Evolutionary conservation across 164 flowering plant genomes (phyloP), one percentile per base, ranked within the genome.

Genomic region (Berberis thunbergii): DNA sequence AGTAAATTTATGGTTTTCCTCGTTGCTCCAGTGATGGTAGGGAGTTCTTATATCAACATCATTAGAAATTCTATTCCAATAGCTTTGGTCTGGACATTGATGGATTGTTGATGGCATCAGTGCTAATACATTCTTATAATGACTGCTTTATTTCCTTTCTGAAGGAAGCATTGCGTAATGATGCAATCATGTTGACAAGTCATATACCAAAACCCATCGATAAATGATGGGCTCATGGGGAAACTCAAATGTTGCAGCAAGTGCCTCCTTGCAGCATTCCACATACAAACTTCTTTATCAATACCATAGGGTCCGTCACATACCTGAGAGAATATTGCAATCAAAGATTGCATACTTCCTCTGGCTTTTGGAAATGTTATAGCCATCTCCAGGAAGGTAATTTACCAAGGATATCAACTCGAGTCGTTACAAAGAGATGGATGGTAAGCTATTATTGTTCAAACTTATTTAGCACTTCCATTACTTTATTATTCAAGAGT

Each of bases 161-260:
- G 69, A 26, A 56, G 61, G 69, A 11, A 62, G 49, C 45, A 66
- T 5, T n/a, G 38, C 43, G 53, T 13, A 59, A 60, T 86, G 86
- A 69, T 83, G 72, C 79, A 74, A 72, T 60, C 74, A 88, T 90
- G 93, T 50, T 80, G 72, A 77, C 71, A 49, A 43, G 78, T 54
- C 71, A 76, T 65, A 65, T 72, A 45, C 57, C 75, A 7, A 78
- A 77, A 75, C 73, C 73, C 55, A 65, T 70, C 62, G 69, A 64
- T 69, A 69, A 64, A 46, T 81, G 71, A 61, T 69, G 49, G 57
- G 41, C 71, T 64, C 69, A 43, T 61, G 70, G 53, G 59, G 83
- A 77, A 45, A 53, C 59, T 63, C 64, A 45, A 53, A 43, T 75
- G 12, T 64, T 72, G 59, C 68, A 45, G 7, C 74, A 79, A 41